Evolutionary conservation across 179 eudicot genomes (phyloP), one percentile per base, ranked within the genome.

Genomic region (Silene noctiflora): DNA sequence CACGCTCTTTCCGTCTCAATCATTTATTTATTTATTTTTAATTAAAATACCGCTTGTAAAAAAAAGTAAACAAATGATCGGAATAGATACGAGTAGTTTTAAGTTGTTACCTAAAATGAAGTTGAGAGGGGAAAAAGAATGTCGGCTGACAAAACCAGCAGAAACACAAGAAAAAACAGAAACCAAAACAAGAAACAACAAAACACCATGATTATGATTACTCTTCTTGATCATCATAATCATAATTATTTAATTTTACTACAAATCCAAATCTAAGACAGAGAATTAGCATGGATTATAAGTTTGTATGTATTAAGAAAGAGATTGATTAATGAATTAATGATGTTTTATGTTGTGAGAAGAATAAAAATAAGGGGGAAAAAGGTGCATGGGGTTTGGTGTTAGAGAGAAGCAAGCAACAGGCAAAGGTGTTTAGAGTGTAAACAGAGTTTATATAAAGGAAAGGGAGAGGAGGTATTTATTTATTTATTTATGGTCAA

Each of bases 61-160:
- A 42, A 44, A 44, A 44, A 1, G 51, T 44, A 44, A 44, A 44
- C 51, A 44, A 44, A 44, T 44, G 13, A 44, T 44, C 13, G 51
- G 14, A 11, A 44, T 2, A 0, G 9, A 62, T 6, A 16, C 3
- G 0, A 0, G 29, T 14, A 4, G 17, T 14, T 14, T 33, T 0
- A 0, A 5, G 39, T 11, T 1, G 53, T 75, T 79, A 82, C 85
- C 85, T 62, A 82, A 39, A 21, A 82, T 79, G 75, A 71, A 75
- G 61, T 82, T 82, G 55, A 82, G 63, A 51, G 85, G 82, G 4
- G 77, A 67, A 13, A 75, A 51, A 33, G 82, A 75, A 59, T 78
- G 81, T 66, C 62, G 83, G 76, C 21, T 72, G 70, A 63, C 11
- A 20, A 75, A 55, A 0, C 10, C 74, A 82, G 85, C 85, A 21